Base-by-base conservation (phyloP, 306 rosid species). In the Ceratonia siliqua region DNA sequence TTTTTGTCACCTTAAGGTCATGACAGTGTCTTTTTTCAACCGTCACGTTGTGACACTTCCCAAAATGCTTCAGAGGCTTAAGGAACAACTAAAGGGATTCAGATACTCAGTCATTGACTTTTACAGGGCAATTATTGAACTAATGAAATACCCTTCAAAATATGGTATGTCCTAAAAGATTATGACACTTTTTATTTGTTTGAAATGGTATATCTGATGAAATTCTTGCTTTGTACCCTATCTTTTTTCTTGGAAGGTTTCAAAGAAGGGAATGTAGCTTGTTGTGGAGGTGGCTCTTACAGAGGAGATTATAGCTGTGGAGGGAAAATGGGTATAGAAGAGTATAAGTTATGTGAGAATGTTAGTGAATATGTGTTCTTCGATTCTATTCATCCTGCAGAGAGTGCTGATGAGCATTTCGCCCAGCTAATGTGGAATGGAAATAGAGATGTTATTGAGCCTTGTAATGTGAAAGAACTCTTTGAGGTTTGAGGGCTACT, bases 231-330 rank as follows among this genome's bases (percentile, higher is more conserved):
- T 24, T 43, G 5, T 24, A n/a, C 1, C 5, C 1, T 18, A 49
- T 5, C 24, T 17, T 61, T 50, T 9, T 25, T 8, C 0, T 22
- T 14, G 8, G 3, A 72, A 88, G 91, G 90, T 57, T 78, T 88
- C 42, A 58, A 82, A 59, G 90, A 81, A 62, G 91, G 80, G 18
- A 82, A 74, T 33, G 30, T 0, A 5, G 93, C 85, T 20, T 88
- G 95, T 12, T 89, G 95, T 54, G 97, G 97, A 14, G 68, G 81
- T 28, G 93, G 95, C 0, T 74, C 63, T 5, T 82, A 64, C 59
- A 83, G 90, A 81, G 91, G 87, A 46, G 82, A 72, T 55, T 24
- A 28, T 7, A 91, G 78, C 52, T 91, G 97, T 35, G 95, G 97
- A 20, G 87, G 94, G 54, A 85, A 59, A 83, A 82, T 86, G 18